A percentile compares a stretch with the other conserved stretches of the same genome.
Conservation (phyloP, 208 protist genomes). For the Trypanosoma avium region DNA sequence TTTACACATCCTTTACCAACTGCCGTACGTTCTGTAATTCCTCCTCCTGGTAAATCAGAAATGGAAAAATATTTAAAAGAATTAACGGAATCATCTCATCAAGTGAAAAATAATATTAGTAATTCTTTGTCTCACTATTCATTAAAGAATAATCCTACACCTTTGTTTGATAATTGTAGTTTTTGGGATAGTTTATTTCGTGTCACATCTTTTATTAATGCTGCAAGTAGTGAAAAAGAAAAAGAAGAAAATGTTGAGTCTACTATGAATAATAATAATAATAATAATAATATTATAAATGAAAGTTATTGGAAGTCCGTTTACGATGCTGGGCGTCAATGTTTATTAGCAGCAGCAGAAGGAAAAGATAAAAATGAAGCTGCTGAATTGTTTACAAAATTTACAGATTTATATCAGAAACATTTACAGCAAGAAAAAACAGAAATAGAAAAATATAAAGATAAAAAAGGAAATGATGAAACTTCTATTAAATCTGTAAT, state of each 20-base stretch:
- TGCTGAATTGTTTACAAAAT: background rate
- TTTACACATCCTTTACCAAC: constrained; percentile 38
- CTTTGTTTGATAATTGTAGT: constrained; percentile 11
- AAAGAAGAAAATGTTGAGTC: too few species aligned
- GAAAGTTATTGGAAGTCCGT: constrained; percentile 18
- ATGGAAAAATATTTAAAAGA: constrained; percentile 29
- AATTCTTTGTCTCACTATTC: background rate
- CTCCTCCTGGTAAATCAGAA: constrained; percentile 6
- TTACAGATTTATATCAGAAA: constrained; percentile 12
- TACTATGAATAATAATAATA: background rate
- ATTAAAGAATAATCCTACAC: background rate
- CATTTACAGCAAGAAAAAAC: background rate
- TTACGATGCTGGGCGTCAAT: constrained; percentile 20
- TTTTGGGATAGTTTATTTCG: constrained; percentile 24
- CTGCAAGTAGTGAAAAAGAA: too few species aligned
- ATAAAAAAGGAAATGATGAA: too few species aligned
- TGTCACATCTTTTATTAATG: constrained; percentile 16
- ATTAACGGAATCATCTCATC: too few species aligned
- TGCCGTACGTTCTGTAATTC: constrained; percentile 16
- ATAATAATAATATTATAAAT: background rate
- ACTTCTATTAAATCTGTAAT: constrained; percentile 7
- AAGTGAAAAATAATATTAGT: background rate
- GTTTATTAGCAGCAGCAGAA: constrained; percentile 5
- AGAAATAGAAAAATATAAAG: too few species aligned
- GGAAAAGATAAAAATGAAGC: background rate